Evolutionary conservation across 495 filamentous ascomycete species (phyloP).

Genomic region (Lophium mytilinum): DNA sequence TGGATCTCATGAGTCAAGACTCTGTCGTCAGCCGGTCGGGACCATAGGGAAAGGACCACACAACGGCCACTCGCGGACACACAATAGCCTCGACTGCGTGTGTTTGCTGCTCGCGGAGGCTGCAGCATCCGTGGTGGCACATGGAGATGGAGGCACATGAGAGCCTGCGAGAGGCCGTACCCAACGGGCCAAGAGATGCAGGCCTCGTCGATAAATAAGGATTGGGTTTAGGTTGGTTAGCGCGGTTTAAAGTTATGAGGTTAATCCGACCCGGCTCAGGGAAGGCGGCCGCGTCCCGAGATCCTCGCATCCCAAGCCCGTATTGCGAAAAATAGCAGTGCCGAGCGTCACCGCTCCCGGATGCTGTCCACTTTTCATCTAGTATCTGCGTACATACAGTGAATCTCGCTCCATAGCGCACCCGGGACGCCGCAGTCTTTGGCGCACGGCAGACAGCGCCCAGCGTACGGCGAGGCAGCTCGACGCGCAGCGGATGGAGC

Average conservation of each 20-base stretch:
- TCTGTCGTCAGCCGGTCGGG: no score
- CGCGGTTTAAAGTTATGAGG: conserved; percentile 6
- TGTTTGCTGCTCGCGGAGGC: background rate
- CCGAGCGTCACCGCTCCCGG: conserved; percentile 7
- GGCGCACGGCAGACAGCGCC: no score
- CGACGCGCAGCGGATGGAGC: background rate
- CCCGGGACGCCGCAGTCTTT: background rate
- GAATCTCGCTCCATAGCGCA: background rate
- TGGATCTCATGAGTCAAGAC: no score
- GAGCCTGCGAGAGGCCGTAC: background rate
- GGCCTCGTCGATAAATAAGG: conserved; percentile 20
- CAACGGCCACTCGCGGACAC: background rate
- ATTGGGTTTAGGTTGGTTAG: conserved; percentile 17
- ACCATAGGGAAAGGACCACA: background rate
- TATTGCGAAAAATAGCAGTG: conserved; percentile 3
- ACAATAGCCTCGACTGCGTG: background rate
- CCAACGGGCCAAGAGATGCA: conserved; percentile 1
- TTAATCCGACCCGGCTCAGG: background rate
- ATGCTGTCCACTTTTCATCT: conserved; percentile 3
- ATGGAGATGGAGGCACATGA: background rate
- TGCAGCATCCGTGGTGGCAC: background rate
- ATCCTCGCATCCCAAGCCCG: background rate
- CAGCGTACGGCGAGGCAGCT: background rate
- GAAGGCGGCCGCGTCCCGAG: background rate
- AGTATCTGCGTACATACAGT: background rate